Evolutionary conservation across 2,329 filamentous ascomycete species (phyloP), one percentile per base, ranked within the genome.

Genomic region (Colletotrichum paranaense): DNA sequence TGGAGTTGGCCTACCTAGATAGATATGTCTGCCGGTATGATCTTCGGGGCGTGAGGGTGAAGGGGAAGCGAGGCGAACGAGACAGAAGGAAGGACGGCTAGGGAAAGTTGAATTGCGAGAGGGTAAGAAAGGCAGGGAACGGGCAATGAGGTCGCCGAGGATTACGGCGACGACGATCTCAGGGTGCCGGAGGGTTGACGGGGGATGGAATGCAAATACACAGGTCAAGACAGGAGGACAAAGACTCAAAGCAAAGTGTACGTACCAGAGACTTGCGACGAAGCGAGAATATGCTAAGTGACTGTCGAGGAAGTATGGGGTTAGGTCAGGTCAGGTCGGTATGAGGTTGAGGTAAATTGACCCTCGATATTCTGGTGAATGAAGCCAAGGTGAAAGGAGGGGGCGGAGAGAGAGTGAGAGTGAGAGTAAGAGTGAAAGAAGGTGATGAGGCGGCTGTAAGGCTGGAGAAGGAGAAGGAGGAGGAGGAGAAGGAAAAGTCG

Each of bases 1-100:
- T 19, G 19, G 42, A 19, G 16, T 19, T 49, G 42, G 24, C 12
- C 49, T 28, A 52, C 22, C 60, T 26, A 35, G 52, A 9, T 16
- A 42, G 19, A 26, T 53, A 16, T 26, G 58, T 55, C 72, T 74
- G 72, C 76, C 73, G 76, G 76, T 78, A 72, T 79, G 78, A 79
- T 80, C 76, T 78, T 73, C 78, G 71, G 66, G 58, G 12, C 32
- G 22, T 7, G 42, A 60, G 22, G 6, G n/a, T 28, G 46, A 32
- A 11, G 69, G 69, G 74, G 70, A 75, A 75, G 71, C 72, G 64
- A 49, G 49, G 69, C 55, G 69, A 69, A 76, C 68, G 57, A 58
- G 53, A 62, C 56, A 60, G 35, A 4, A 28, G 28, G 69, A 68
- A 62, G 74, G 59, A 19, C 32, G 66, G 42, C 42, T 3, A 49